Conservation (phyloP, 495 filamentous ascomycete genomes). For the Annulohypoxylon maeteangense region DNA sequence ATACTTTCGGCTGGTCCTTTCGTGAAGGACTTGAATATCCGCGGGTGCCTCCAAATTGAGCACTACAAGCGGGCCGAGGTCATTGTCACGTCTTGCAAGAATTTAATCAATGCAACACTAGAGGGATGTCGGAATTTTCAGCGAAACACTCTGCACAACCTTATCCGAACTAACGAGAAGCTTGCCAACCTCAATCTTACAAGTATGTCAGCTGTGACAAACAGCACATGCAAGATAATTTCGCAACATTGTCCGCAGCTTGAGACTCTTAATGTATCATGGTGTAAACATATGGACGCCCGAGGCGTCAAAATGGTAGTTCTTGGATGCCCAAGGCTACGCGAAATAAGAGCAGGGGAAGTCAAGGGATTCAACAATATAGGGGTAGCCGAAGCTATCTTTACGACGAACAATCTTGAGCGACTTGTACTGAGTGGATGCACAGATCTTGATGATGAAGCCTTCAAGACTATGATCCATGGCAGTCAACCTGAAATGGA, state of each 20-base stretch:
- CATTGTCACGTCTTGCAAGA: conserved; percentile 81
- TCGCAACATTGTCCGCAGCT: conserved; percentile 83
- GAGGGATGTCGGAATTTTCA: conserved; percentile 89
- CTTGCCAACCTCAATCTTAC: conserved; percentile 86
- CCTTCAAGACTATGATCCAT: conserved; percentile 75
- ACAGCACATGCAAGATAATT: conserved; percentile 87
- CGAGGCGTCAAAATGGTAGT: conserved; percentile 80
- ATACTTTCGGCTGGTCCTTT: conserved; percentile 88
- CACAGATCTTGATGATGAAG: conserved; percentile 76
- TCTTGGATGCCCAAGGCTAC: conserved; percentile 74
- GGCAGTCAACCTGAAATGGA: conserved; percentile 81
- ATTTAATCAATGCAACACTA: conserved; percentile 85
- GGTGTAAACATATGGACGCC: conserved; percentile 89
- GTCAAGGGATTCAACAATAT: conserved; percentile 79
- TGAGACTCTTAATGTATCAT: conserved; percentile 86
- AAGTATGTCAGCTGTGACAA: conserved; percentile 80
- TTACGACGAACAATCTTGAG: conserved; percentile 81
- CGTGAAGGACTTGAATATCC: conserved; percentile 83
- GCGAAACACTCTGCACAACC: conserved; percentile 77
- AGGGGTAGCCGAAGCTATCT: conserved; percentile 75
- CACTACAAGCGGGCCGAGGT: conserved; percentile 81
- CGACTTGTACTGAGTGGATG: conserved; percentile 82
- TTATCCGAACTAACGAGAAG: conserved; percentile 79
- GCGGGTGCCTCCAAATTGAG: conserved; percentile 71
- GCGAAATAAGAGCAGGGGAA: conserved; percentile 85